phyloP scores from a whole-genome alignment of 2,329 filamentous ascomycete genomes.

The Aureobasidium sp. region DNA sequence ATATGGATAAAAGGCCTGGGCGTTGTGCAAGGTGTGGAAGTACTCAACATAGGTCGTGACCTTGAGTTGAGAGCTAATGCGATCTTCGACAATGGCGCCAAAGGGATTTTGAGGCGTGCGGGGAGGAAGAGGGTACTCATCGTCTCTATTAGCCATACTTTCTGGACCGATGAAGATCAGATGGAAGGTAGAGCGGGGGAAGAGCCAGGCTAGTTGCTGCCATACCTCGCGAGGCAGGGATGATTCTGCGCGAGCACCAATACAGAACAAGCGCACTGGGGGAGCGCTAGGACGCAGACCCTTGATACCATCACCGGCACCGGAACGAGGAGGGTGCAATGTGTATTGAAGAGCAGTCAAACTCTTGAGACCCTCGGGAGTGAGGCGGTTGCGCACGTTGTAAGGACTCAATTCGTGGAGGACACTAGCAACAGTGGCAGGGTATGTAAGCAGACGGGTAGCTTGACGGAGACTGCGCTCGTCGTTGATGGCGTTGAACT shows the following conservation, averaged over 20 bases:
- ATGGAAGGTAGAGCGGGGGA: slow-evolving; percentile 85
- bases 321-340: slow-evolving; percentile 75
- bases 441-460: slow-evolving; percentile 88
- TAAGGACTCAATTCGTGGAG: slow-evolving; percentile 94
- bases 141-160: slow-evolving; percentile 87
- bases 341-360: slow-evolving; percentile 85
- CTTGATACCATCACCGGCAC: slow-evolving; percentile 65
- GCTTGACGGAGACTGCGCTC: slow-evolving; percentile 88
- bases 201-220: slow-evolving; percentile 89
- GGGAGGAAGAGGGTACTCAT: slow-evolving; percentile 83
- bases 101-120: slow-evolving; percentile 83
- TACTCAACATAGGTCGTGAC: slow-evolving; percentile 98
- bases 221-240: slow-evolving; percentile 89
- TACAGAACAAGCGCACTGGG: slow-evolving; percentile 82
- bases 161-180: slow-evolving; percentile 93
- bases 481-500: slow-evolving; percentile 84
- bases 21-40: slow-evolving; percentile 91
- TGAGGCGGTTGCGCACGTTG: slow-evolving; percentile 69
- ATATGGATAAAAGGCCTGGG: slow-evolving; percentile 84
- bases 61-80: slow-evolving; percentile 82
- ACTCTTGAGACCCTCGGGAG: slow-evolving; percentile 83
- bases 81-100: slow-evolving; percentile 87
- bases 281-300: slow-evolving; percentile 77
- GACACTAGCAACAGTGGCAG: slow-evolving; percentile 81
- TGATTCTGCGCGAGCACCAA: slow-evolving; percentile 94